Percentiles rank a stretch among this genome's conserved stretches.
Conservation (phyloP, 208 protist genomes). For the Leishmania aethiopica region DNA sequence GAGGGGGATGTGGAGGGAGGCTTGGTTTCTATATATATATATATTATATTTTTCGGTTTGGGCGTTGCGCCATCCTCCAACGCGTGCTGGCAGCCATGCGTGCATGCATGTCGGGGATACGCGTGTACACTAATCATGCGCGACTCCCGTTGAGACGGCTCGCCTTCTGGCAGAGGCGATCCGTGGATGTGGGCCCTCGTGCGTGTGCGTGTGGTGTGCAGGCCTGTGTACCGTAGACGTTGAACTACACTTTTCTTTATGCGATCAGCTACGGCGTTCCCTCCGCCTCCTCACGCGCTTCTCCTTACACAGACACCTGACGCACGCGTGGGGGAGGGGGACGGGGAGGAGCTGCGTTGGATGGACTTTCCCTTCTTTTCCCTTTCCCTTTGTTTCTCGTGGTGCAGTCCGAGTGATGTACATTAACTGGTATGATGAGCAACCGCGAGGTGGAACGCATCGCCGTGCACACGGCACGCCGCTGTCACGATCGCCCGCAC, state of each 20-base stretch:
- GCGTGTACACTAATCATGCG: not conserved
- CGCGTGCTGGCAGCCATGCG: not conserved
- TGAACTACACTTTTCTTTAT: not conserved
- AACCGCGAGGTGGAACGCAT: not conserved
- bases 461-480: not conserved
- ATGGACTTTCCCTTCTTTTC: not conserved
- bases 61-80: not conserved
- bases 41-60: not conserved
- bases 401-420: not conserved
- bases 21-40: not conserved
- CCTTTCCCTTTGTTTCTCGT: not conserved
- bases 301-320: not conserved
- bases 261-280: not conserved
- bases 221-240: not conserved
- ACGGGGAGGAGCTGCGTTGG: not conserved
- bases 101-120: not conserved
- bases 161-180: slow-evolving; percentile 39
- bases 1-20: not conserved
- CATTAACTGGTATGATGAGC: not conserved
- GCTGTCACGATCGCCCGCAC: not conserved
- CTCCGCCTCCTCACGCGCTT: not conserved
- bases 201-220: not conserved
- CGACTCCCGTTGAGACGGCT: not conserved
- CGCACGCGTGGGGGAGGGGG: not conserved
- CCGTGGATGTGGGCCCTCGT: not conserved